phyloP scores from a whole-genome alignment of 2,329 filamentous ascomycete genomes.

The Endocalyx cinctus region DNA sequence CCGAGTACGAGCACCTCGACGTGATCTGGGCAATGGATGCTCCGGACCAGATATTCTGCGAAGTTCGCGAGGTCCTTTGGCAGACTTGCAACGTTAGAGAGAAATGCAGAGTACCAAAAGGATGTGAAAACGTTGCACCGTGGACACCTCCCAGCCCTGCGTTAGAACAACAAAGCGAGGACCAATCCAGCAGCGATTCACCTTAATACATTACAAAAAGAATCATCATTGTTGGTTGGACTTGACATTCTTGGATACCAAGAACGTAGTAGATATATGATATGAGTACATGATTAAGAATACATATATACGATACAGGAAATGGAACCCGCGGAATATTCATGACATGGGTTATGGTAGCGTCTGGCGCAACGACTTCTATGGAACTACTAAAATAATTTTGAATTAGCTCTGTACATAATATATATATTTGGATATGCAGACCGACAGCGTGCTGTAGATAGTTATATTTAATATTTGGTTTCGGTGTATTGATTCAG shows the following conservation, averaged over 20 bases:
- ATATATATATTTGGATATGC: too few relatives aligned
- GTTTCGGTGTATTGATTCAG: too few relatives aligned
- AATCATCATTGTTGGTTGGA: slow-evolving; percentile 6
- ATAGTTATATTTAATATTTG: too few relatives aligned
- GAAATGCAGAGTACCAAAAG: slow-evolving; percentile 58
- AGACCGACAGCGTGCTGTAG: too few relatives aligned
- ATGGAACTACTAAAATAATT: too few relatives aligned
- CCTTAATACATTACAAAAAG: slow-evolving; percentile 11
- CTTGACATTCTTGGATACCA: slow-evolving; percentile 2
- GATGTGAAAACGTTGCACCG: slow-evolving; percentile 50
- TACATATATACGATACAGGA: neutral
- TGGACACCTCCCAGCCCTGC: slow-evolving; percentile 31
- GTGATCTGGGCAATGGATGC: slow-evolving; percentile 93
- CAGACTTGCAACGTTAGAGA: slow-evolving; percentile 58
- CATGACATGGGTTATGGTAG: too few relatives aligned
- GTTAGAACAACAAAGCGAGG: slow-evolving; percentile 3
- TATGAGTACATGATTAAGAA: neutral
- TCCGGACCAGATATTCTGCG: slow-evolving; percentile 74
- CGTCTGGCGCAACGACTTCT: too few relatives aligned
- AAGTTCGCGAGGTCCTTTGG: slow-evolving; percentile 81
- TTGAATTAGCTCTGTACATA: too few relatives aligned
- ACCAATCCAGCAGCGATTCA: slow-evolving; percentile 28
- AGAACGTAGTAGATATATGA: slow-evolving; percentile 1
- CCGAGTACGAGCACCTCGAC: slow-evolving; percentile 89
- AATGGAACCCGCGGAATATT: too few relatives aligned